These are phyloP conservation scores for Wickerhamiella brachini DNA, from an alignment of 805 yeast genomes.

Conservation along the genomic window DNA sequence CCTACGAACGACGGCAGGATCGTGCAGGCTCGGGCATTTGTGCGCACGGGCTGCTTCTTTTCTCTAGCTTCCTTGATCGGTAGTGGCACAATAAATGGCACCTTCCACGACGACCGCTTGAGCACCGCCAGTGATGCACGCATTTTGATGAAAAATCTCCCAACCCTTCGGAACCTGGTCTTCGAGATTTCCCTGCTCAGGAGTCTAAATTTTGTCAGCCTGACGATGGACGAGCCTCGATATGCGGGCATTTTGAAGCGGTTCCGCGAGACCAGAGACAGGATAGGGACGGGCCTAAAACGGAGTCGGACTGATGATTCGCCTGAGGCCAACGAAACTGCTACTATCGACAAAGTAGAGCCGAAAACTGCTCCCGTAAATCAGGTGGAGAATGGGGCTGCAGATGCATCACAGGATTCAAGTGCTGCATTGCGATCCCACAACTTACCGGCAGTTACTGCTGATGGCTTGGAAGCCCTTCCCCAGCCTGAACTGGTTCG, in stretches of 20 bases:
- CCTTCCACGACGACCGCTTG: slow-evolving; percentile 33
- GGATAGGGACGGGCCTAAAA: neutral
- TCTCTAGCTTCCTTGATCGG: slow-evolving; percentile 80
- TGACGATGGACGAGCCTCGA: slow-evolving; percentile 23
- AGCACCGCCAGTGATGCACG: slow-evolving; percentile 22
- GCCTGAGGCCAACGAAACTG: neutral
- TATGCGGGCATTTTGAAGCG: slow-evolving; percentile 40
- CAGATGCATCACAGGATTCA: no score
- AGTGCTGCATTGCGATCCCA: neutral
- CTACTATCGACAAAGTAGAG: neutral
- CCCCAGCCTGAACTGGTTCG: slow-evolving; percentile 63
- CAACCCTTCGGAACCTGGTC: neutral
- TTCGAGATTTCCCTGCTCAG: neutral
- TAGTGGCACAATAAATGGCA: slow-evolving; percentile 88
- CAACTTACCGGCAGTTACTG: neutral
- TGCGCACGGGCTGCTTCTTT: slow-evolving; percentile 75
- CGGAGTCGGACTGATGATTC: neutral
- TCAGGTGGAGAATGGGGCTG: no score
- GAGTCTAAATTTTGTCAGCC: neutral
- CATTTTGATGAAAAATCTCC: slow-evolving; percentile 15
- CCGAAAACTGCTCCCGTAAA: no score
- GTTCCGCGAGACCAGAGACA: slow-evolving; percentile 23
- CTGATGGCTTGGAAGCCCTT: slow-evolving; percentile 43
- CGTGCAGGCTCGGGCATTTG: slow-evolving; percentile 93
- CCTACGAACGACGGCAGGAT: slow-evolving; percentile 94